Evolutionary conservation across 1,139 yeast genomes (phyloP).

Genomic region (Nadsonia starkeyi-henricii): DNA sequence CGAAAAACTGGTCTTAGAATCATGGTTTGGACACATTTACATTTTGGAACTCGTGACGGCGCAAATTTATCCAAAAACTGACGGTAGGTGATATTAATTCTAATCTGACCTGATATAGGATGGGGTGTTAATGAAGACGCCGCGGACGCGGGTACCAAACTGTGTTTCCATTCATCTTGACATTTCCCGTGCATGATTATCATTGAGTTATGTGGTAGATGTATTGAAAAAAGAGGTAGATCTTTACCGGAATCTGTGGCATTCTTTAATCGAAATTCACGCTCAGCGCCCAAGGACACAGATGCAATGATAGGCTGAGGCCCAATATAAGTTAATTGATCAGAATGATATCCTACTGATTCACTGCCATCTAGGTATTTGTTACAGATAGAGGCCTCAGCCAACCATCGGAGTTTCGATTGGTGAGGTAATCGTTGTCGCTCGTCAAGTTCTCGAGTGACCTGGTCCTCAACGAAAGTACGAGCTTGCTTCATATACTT

Average conservation of each 20-base stretch:
- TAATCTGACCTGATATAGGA: constrained; percentile 32
- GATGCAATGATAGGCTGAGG: constrained; percentile 57
- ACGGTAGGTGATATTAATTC: constrained; percentile 55
- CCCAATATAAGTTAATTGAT: constrained; percentile 53
- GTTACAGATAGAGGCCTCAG: constrained; percentile 43
- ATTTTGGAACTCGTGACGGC: constrained; percentile 31
- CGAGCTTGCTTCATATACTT: constrained; percentile 31
- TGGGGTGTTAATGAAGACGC: constrained; percentile 24
- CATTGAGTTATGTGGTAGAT: constrained; percentile 50
- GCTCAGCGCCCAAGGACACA: constrained; percentile 48
- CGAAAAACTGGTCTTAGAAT: constrained; percentile 28
- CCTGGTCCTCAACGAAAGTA: constrained; percentile 28
- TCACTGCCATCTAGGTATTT: constrained; percentile 35
- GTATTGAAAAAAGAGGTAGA: constrained; percentile 34
- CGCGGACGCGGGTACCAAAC: constrained; percentile 30
- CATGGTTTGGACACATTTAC: constrained; percentile 36
- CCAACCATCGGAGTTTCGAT: constrained; percentile 32
- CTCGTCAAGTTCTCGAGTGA: constrained; percentile 27
- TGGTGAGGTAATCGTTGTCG: constrained; percentile 22
- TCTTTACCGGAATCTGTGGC: constrained; percentile 13
- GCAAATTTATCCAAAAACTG: constrained; percentile 30
- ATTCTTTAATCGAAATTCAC: constrained; percentile 46
- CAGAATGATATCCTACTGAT: constrained; percentile 61
- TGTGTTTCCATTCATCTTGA: constrained; percentile 57
- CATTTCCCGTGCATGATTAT: constrained; percentile 64